Conservation (phyloP, 352 stramenopile species). For the Phytopythium mirpurense region DNA sequence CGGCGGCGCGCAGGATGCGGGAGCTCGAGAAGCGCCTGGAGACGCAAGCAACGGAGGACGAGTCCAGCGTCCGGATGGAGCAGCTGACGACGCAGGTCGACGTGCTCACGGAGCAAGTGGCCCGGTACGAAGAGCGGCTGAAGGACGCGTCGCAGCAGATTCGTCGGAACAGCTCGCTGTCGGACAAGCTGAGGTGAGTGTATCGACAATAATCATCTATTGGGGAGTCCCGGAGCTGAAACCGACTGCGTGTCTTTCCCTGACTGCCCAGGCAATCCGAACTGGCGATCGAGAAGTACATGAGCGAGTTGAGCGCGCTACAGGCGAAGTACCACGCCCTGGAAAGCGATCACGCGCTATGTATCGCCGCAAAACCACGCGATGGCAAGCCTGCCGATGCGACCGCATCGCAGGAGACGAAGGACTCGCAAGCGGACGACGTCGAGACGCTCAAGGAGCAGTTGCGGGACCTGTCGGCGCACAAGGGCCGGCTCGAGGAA, state of each 20-base stretch:
- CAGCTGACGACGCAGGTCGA: slow-evolving; percentile 68
- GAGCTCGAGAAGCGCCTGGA: slow-evolving; percentile 30
- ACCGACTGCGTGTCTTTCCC: neutral
- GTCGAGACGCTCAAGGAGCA: slow-evolving; percentile 41
- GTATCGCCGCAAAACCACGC: slow-evolving; percentile 4
- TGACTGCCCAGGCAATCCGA: slow-evolving; percentile 32
- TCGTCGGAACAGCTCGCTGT: slow-evolving; percentile 25
- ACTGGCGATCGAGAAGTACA: slow-evolving; percentile 38
- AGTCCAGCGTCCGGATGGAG: slow-evolving; percentile 55
- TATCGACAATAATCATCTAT: neutral
- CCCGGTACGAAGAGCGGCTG: slow-evolving; percentile 73
- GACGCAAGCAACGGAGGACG: slow-evolving; percentile 29
- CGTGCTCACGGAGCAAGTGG: slow-evolving; percentile 73
- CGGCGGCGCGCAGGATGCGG: slow-evolving; percentile 20
- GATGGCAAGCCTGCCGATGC: neutral
- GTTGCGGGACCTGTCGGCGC: slow-evolving; percentile 36
- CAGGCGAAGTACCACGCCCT: slow-evolving; percentile 42
- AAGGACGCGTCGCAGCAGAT: slow-evolving; percentile 58
- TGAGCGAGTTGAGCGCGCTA: slow-evolving; percentile 39
- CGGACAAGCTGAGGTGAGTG: slow-evolving; percentile 49
- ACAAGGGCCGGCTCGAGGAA: slow-evolving; percentile 69
- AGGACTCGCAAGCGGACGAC: slow-evolving; percentile 3
- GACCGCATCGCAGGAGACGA: slow-evolving; percentile 3
- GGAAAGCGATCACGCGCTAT: slow-evolving; percentile 43
- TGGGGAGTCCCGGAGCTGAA: neutral